A percentile compares a stretch with the other conserved stretches of the same genome.
Evolutionary conservation across 441 rosid genomes (phyloP).

Genomic region (Pelargonium citronellum): DNA sequence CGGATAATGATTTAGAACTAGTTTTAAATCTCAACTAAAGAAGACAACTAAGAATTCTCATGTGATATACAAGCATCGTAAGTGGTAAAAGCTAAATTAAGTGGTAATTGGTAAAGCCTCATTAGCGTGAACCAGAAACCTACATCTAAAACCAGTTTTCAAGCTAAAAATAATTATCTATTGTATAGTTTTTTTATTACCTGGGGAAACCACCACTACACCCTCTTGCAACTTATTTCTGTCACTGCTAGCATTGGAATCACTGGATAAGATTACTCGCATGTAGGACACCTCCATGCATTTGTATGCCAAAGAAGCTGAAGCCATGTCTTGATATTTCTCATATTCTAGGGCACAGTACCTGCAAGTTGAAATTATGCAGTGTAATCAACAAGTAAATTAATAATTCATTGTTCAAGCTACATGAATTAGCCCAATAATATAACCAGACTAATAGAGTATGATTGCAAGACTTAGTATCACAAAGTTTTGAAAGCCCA

Average conservation of each 20-base stretch:
- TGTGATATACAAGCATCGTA: neutral
- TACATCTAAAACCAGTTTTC: conserved; percentile 8
- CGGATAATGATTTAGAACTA: neutral
- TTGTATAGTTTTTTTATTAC: conserved; percentile 6
- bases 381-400: neutral
- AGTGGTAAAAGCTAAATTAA: conserved; percentile 1
- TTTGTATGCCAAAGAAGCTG: conserved; percentile 53
- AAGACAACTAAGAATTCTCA: neutral
- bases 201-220: conserved; percentile 13
- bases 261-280: conserved; percentile 36
- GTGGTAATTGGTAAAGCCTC: neutral
- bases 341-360: conserved; percentile 46
- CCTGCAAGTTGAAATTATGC: conserved; percentile 20
- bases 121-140: conserved; percentile 1
- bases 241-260: conserved; percentile 29
- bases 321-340: conserved; percentile 43
- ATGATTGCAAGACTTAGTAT: neutral
- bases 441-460: neutral
- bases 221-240: conserved; percentile 34
- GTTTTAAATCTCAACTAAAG: neutral
- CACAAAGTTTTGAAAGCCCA: neutral
- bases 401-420: conserved; percentile 6
- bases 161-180: neutral
- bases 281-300: conserved; percentile 49
- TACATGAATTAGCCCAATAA: neutral